phyloP scores from a whole-genome alignment of 345 rosid genomes.

The Citrus sinensis region DVS_A1.0 CM039169.1:29580501-29581000 shows the following conservation, averaged over 20 bases:
- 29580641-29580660: constrained; percentile 13
- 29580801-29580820: constrained; percentile 32
- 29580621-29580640: not conserved
- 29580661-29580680: constrained; percentile 7
- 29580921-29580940: not conserved
- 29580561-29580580: not conserved
- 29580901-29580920: not conserved
- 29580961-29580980: constrained; percentile 20
- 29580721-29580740: constrained; percentile 13
- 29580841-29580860: not conserved
- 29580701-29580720: constrained; percentile 23
- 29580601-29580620: not conserved
- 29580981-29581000: constrained; percentile 43
- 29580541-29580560: too few species aligned
- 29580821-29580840: constrained; percentile 22
- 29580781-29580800: constrained; percentile 45
- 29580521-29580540: too few species aligned
- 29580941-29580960: constrained; percentile 3
- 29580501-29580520: too few species aligned
- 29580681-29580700: constrained; percentile 27
- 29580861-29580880: not conserved
- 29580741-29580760: constrained; percentile 33
- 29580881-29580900: not conserved
- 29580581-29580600: not conserved
- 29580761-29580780: constrained; percentile 29